These are phyloP conservation scores for Tetrahymena borealis DNA, from an alignment of 73 alveolate species.

Conservation along the genomic window DNA sequence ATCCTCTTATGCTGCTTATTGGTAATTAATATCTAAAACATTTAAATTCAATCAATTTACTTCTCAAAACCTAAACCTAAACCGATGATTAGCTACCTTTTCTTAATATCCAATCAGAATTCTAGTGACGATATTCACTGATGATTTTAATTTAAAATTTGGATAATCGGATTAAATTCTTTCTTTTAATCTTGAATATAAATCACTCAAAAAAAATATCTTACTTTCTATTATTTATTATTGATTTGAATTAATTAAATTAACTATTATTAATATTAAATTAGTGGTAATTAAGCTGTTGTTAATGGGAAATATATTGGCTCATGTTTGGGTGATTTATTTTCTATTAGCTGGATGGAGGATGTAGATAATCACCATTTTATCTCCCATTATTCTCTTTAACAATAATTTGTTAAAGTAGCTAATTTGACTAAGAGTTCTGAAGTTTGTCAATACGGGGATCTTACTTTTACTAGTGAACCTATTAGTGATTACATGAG, in stretches of 20 bases:
- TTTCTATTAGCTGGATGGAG: constrained; percentile 95
- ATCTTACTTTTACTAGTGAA: constrained; percentile 37
- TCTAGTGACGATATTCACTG: constrained; percentile 81
- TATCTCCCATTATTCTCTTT: not conserved
- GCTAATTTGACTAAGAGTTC: constrained; percentile 48
- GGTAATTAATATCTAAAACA: constrained; percentile 84
- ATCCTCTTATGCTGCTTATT: constrained; percentile 93
- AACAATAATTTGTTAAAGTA: constrained; percentile 55
- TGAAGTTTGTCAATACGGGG: constrained; percentile 75
- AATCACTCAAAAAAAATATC: no score
- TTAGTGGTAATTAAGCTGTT: constrained; percentile 50
- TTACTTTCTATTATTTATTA: no score
- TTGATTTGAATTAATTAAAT: no score
- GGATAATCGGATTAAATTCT: no score
- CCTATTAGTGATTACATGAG: constrained; percentile 45
- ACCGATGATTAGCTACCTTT: no score
- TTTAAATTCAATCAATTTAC: constrained; percentile 70
- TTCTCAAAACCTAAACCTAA: no score
- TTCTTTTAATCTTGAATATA: no score
- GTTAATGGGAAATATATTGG: constrained; percentile 90
- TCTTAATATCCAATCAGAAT: no score
- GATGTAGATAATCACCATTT: constrained; percentile 57
- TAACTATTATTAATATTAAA: not conserved
- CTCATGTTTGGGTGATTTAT: constrained; percentile 98
- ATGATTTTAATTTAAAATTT: no score